Base-by-base conservation (phyloP, 768 basidiomycete genomes). In the Boletus speciosus region DNA sequence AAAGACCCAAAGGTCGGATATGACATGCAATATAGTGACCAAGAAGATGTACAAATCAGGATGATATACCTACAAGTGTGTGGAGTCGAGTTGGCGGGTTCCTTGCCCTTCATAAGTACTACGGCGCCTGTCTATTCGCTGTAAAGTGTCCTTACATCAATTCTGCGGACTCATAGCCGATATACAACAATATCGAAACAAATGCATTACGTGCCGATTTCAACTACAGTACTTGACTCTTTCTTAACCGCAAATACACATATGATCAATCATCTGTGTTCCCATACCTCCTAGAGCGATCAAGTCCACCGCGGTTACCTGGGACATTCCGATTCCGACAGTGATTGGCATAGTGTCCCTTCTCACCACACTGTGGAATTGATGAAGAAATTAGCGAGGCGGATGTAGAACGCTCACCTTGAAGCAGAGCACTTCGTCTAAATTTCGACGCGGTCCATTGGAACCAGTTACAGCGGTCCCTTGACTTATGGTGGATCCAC, bases 341-440 rank as follows among this genome's bases (percentile, higher is more conserved):
- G 62, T 90, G 85, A 67, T 97, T 96, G 19, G 95, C 95, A 66
- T 96, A 96, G 67, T 98, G 96, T 1, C 96, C 96, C 61, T 88
- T 87, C 69, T 92, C 86, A 36, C 91, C 91, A 64, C 94, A 97
- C 86, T 93, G 57, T 8, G 50, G 52, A 60, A 52, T 46, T 49
- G 41, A 43, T 49, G 34, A 55, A 47, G 27, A 60, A 41, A 34
- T 25, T 37, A 51, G 43, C 9, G 6, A 48, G 49, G 41, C 7
- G 6, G 47, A 45, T 53, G 41, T n/a, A 21, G 12, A 41, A 23
- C 27, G 62, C 77, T 54, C 67, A 85, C 88, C 81, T 91, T 94
- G 78, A 93, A 92, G 66, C 93, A 94, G 40, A 88, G 73, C 16
- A 94, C 90, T 47, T 91, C 86, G 52, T 92, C 86, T 61, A 92